A percentile compares a stretch with the other conserved stretches of the same genome.
phyloP scores from a whole-genome alignment of 1,284 basidiomycete species.

The Melanopsichium pennsylvanicum region DNA sequence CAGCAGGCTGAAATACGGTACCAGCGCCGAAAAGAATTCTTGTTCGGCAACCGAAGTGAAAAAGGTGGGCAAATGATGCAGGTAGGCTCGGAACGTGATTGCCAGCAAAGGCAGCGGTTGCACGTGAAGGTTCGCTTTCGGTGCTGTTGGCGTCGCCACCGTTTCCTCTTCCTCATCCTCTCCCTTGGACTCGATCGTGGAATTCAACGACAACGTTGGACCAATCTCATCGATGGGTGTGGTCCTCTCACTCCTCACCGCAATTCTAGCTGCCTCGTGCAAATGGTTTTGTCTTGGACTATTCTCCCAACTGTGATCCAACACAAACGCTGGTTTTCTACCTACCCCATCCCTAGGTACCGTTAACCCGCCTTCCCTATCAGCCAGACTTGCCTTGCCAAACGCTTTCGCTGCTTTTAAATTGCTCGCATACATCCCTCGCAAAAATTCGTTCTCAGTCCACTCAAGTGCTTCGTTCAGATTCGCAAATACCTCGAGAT shows the following conservation, averaged over 20 bases:
- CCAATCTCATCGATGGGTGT: slow-evolving; percentile 29
- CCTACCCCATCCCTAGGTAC: slow-evolving; percentile 56
- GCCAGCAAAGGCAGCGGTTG: slow-evolving; percentile 52
- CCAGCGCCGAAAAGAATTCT: slow-evolving; percentile 69
- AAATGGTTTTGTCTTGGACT: slow-evolving; percentile 80
- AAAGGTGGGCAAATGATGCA: slow-evolving; percentile 1
- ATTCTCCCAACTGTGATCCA: slow-evolving; percentile 73
- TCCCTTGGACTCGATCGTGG: not conserved
- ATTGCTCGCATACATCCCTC: slow-evolving; percentile 66
- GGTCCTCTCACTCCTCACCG: slow-evolving; percentile 31
- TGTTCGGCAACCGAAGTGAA: slow-evolving; percentile 6
- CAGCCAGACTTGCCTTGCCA: slow-evolving; percentile 65
- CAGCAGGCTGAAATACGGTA: slow-evolving; percentile 77
- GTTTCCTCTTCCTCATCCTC: not conserved
- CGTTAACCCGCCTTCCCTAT: slow-evolving; percentile 68
- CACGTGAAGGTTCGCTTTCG: slow-evolving; percentile 4
- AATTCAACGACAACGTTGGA: not conserved
- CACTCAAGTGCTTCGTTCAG: slow-evolving; percentile 92
- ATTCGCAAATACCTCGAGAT: slow-evolving; percentile 77
- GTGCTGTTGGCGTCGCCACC: not conserved
- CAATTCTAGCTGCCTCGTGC: slow-evolving; percentile 74
- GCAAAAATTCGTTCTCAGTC: slow-evolving; percentile 69
- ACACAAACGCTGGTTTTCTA: slow-evolving; percentile 57
- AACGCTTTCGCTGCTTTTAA: slow-evolving; percentile 63
- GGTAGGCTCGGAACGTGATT: slow-evolving; percentile 57